These are phyloP conservation scores for Penicillium sp. DNA, from an alignment of 2,329 filamentous ascomycete genomes.

Conservation along the genomic window DNA sequence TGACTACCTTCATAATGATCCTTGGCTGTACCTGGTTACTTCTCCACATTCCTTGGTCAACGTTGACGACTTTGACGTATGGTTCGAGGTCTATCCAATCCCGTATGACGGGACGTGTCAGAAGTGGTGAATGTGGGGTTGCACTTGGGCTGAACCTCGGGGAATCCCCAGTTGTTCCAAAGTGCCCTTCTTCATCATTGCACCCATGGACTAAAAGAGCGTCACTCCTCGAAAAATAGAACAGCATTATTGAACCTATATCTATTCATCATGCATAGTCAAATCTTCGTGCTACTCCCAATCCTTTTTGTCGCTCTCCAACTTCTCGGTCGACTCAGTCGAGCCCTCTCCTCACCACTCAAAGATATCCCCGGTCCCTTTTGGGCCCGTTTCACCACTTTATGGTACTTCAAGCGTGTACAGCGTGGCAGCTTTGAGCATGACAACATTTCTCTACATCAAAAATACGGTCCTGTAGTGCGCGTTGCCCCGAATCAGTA, in stretches of 20 bases:
- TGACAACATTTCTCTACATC: constrained; percentile 40
- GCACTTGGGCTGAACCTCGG: constrained; percentile 17
- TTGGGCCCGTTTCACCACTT: constrained; percentile 41
- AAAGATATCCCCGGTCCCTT: constrained; percentile 45
- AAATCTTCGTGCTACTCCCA: constrained; percentile 12
- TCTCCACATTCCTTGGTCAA: neutral
- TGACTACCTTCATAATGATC: neutral
- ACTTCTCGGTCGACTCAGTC: constrained; percentile 18
- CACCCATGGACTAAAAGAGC: neutral
- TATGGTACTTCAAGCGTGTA: constrained; percentile 44
- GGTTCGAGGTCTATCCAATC: neutral
- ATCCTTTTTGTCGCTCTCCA: constrained; percentile 12
- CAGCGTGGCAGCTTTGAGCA: constrained; percentile 37
- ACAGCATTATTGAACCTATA: neutral
- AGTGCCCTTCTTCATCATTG: neutral
- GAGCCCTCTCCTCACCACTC: constrained; percentile 32
- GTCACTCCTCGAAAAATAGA: neutral
- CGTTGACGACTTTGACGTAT: neutral
- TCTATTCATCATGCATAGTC: constrained; percentile 5
- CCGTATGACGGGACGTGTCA: neutral
- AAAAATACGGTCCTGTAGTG: constrained; percentile 42
- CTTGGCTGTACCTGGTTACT: neutral
- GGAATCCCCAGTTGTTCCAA: neutral
- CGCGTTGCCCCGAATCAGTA: constrained; percentile 49
- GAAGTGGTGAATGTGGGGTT: constrained; percentile 14